Percentiles rank a stretch among this genome's conserved stretches.
Conservation (phyloP, 148 eudicot genomes). For the Linanthus parryae region DNA sequence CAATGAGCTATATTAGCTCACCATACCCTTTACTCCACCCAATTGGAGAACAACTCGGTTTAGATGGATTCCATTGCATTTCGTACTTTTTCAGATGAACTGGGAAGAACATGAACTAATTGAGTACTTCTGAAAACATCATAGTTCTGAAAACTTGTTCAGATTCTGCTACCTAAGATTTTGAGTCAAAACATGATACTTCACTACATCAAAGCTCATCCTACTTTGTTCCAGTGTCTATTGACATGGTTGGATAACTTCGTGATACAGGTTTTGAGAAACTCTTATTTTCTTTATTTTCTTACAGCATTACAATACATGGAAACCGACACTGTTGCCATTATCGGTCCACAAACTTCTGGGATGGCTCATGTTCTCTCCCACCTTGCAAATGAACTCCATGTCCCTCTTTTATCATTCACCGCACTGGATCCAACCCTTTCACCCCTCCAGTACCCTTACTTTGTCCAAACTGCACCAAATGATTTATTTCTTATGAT, state of each 20-base stretch:
- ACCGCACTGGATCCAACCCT: slow-evolving; percentile 46
- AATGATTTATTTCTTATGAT: slow-evolving; percentile 36
- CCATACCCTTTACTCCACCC: too few relatives aligned
- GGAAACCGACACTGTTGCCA: slow-evolving; percentile 41
- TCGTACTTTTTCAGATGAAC: too few relatives aligned
- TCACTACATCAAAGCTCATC: too few relatives aligned
- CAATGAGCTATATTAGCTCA: too few relatives aligned
- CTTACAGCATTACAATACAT: slow-evolving; percentile 36
- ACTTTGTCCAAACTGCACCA: slow-evolving; percentile 47
- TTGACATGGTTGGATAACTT: background rate
- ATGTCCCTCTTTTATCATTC: slow-evolving; percentile 45
- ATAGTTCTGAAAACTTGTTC: too few relatives aligned
- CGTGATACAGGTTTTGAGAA: background rate
- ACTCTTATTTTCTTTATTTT: background rate
- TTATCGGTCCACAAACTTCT: slow-evolving; percentile 44
- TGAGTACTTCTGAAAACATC: too few relatives aligned
- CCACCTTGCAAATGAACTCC: slow-evolving; percentile 44
- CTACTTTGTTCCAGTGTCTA: too few relatives aligned
- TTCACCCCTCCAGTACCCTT: slow-evolving; percentile 46
- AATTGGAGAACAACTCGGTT: too few relatives aligned
- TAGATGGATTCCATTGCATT: too few relatives aligned
- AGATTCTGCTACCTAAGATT: too few relatives aligned
- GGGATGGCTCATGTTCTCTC: slow-evolving; percentile 39
- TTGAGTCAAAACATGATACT: too few relatives aligned
- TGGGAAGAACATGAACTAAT: too few relatives aligned